Conservation (phyloP, 345 rosid genomes). For the Microcos paniculata region DNA sequence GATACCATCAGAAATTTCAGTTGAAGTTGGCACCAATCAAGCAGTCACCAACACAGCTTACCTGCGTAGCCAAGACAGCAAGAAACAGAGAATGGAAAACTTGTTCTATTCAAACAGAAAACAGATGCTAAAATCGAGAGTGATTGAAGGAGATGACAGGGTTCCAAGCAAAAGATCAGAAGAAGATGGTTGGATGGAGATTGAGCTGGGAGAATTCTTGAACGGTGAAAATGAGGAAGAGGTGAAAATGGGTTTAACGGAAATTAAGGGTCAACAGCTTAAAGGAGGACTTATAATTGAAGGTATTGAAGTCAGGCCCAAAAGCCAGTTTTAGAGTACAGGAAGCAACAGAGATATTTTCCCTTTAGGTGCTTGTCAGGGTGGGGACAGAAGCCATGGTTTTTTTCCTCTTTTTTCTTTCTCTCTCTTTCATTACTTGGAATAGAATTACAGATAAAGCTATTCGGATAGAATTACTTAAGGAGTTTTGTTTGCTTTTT, state of each 20-base stretch:
- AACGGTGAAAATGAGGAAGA: slow-evolving; percentile 32
- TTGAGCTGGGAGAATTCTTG: slow-evolving; percentile 66
- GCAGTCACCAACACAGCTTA: not conserved
- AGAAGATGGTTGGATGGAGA: slow-evolving; percentile 80
- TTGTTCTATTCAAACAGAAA: slow-evolving; percentile 4
- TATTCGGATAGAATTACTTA: not conserved
- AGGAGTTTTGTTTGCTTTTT: no score
- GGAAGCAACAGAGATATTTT: not conserved
- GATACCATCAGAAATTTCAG: slow-evolving; percentile 42
- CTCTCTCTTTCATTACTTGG: no score
- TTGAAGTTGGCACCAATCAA: slow-evolving; percentile 27
- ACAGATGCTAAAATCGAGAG: not conserved
- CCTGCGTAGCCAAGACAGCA: slow-evolving; percentile 23
- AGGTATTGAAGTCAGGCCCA: slow-evolving; percentile 79
- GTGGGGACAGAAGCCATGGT: not conserved
- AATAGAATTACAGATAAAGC: not conserved
- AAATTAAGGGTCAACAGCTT: slow-evolving; percentile 66
- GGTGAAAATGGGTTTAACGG: slow-evolving; percentile 61
- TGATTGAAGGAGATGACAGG: not conserved
- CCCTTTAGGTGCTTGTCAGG: not conserved
- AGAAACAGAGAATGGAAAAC: slow-evolving; percentile 28
- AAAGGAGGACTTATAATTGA: slow-evolving; percentile 74
- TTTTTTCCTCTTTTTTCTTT: not conserved
- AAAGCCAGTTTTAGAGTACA: slow-evolving; percentile 14
- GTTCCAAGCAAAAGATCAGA: slow-evolving; percentile 30